Percentiles rank a stretch among this genome's conserved stretches.
Conservation (phyloP, 768 basidiomycete species). For the Pisolithus marmoratus region DNA sequence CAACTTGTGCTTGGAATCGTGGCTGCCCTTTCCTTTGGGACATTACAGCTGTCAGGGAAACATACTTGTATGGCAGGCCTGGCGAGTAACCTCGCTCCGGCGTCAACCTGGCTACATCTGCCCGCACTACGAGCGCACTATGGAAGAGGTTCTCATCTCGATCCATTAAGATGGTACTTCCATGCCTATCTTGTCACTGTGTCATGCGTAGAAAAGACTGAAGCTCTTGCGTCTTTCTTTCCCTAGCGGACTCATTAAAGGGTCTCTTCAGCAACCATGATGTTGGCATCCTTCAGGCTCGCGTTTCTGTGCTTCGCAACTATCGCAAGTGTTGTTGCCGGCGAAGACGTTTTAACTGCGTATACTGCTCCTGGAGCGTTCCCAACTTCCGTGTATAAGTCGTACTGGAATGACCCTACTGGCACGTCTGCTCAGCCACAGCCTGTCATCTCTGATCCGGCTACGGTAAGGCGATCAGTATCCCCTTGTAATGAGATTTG, state of each 20-base stretch:
- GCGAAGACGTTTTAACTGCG: constrained; percentile 24
- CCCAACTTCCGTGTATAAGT: constrained; percentile 52
- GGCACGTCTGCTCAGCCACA: constrained; percentile 65
- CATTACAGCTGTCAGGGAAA: too few species aligned
- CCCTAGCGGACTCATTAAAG: background rate
- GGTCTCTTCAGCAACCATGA: constrained; percentile 1
- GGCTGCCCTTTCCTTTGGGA: too few species aligned
- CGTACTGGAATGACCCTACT: constrained; percentile 67
- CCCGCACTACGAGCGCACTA: too few species aligned
- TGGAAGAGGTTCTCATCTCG: too few species aligned
- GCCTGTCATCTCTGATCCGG: constrained; percentile 64
- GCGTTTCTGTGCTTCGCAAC: constrained; percentile 9
- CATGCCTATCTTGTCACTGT: too few species aligned
- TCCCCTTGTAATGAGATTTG: background rate
- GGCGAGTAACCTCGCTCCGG: too few species aligned
- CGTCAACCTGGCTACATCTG: too few species aligned
- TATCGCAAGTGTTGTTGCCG: constrained; percentile 1
- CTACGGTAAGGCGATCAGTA: constrained; percentile 38
- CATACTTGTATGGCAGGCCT: too few species aligned
- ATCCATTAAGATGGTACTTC: too few species aligned
- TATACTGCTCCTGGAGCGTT: constrained; percentile 59
- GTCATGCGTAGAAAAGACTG: too few species aligned
- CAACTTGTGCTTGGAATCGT: too few species aligned
- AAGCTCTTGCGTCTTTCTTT: background rate
- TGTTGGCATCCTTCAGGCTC: constrained; percentile 9